Conservation (phyloP, 2,329 filamentous ascomycete genomes). For the Penicillium sp. region DNA sequence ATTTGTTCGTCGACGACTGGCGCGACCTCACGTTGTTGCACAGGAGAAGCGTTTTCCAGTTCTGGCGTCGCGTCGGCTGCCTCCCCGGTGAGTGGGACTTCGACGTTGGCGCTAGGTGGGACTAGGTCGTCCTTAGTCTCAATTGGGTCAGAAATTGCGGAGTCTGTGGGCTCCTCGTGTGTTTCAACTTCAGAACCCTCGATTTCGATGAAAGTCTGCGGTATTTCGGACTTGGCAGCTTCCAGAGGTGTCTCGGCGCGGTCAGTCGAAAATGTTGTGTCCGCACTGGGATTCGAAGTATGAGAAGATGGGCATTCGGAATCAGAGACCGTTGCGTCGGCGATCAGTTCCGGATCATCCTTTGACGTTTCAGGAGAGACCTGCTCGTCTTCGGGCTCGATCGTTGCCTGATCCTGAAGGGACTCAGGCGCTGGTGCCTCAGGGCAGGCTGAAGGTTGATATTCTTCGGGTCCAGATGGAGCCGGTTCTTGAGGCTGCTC, state of each 20-base stretch:
- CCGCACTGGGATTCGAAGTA: constrained; percentile 22
- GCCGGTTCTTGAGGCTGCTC: constrained; percentile 9
- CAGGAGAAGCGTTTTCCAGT: constrained; percentile 33
- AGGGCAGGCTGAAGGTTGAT: not conserved
- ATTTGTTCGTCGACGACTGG: constrained; percentile 27
- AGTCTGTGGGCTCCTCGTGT: constrained; percentile 30
- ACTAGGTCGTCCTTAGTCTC: constrained; percentile 38
- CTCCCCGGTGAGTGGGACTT: constrained; percentile 38
- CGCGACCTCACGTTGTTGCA: constrained; percentile 27
- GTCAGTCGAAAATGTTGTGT: constrained; percentile 22
- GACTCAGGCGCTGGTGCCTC: constrained; percentile 10
- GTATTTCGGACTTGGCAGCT: constrained; percentile 23
- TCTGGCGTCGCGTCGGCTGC: constrained; percentile 35
- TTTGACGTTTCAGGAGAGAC: constrained; percentile 26
- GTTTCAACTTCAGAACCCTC: constrained; percentile 35
- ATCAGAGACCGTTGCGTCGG: constrained; percentile 29
- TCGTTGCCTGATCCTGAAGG: constrained; percentile 7
- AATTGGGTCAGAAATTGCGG: constrained; percentile 31
- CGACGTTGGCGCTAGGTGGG: constrained; percentile 39
- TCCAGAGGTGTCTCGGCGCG: constrained; percentile 21
- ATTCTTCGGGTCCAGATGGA: constrained; percentile 8
- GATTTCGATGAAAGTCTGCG: constrained; percentile 18
- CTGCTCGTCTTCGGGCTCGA: constrained; percentile 17
- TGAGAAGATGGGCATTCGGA: constrained; percentile 28
- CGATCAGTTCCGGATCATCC: constrained; percentile 29